A percentile compares a stretch with the other conserved stretches of the same genome.
Conservation (phyloP, 352 stramenopile genomes). For the Thalassiosira mediterranea region DNA sequence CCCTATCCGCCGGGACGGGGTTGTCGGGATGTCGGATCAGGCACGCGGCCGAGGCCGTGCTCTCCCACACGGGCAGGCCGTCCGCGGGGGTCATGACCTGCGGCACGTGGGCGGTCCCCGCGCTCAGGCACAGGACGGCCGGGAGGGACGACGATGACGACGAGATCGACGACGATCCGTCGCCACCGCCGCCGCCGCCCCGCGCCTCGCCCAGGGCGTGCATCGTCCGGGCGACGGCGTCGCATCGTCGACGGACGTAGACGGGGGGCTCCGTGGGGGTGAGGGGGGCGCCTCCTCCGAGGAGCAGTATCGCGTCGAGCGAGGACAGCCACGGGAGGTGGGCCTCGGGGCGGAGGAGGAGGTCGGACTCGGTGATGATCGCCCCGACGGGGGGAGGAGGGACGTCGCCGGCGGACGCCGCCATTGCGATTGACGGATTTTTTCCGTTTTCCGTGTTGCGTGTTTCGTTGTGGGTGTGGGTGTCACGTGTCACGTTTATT, state of each 20-base stretch:
- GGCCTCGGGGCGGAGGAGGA: no score
- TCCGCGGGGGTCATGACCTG: slow-evolving; percentile 59
- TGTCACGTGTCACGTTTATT: no score
- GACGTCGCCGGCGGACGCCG: no score
- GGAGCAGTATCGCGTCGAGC: slow-evolving; percentile 70
- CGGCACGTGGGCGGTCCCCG: slow-evolving; percentile 76
- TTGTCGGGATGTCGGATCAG: slow-evolving; percentile 46
- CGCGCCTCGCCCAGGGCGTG: slow-evolving; percentile 1
- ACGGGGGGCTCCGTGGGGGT: slow-evolving; percentile 59
- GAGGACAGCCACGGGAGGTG: background rate
- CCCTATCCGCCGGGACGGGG: slow-evolving; percentile 19
- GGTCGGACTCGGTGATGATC: background rate
- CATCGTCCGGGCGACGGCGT: slow-evolving; percentile 58
- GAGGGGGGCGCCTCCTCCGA: slow-evolving; percentile 69
- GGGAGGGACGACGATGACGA: background rate
- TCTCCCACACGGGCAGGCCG: slow-evolving; percentile 79
- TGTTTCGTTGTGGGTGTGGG: no score
- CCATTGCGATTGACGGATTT: no score
- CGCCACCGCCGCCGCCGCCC: background rate
- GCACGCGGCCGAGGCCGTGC: slow-evolving; percentile 69
- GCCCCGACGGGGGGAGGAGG: no score
- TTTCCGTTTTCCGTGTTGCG: no score
- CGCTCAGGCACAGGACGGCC: slow-evolving; percentile 50
- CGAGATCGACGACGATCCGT: no score
- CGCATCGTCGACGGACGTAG: slow-evolving; percentile 68